Evolutionary conservation across 2,329 filamentous ascomycete genomes (phyloP), one percentile per base, ranked within the genome.

Genomic region (Alternaria angustiovoidea): DNA sequence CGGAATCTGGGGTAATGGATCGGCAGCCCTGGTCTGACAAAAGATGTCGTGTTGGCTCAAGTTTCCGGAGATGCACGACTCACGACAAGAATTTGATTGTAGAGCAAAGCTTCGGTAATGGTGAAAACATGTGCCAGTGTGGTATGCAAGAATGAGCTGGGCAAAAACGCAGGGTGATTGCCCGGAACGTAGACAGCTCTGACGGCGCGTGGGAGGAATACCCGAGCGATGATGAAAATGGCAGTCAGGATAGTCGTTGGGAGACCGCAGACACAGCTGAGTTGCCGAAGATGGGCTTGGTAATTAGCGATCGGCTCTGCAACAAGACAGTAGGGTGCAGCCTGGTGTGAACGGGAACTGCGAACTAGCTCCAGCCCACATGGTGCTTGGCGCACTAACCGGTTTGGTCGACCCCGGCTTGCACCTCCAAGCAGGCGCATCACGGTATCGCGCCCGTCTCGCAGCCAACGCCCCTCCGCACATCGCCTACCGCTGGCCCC

Each of bases 401-500:
- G 14, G 1, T 34, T 67, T 41, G 4, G 42, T 7, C 22, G 32
- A 42, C 57, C 28, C 41, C 41, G 30, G 54, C 32, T 55, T 42
- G 59, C 59, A 70, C 67, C 65, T 69, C 65, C 43, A 57, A 63
- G 54, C 47, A 65, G 59, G 57, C 54, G 62, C 61, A 62, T 53
- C 57, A n/a, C 57, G 58, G 52, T 39, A 59, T 55, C 54, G 67
- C 65, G 68, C 65, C 63, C 63, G 54, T 44, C 58, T 62, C 46
- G 61, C 63, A 56, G 62, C 66, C 64, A 62, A 66, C 69, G 59
- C 61, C 64, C 63, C 57, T 60, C 54, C 53, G 43, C 61, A 49
- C 62, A 54, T 54, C 32, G 59, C 59, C 53, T 39, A 38, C 49
- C 58, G 20, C 63, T 16, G 51, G 53, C 59, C 38, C 54, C 55